These are phyloP conservation scores for Cyathus striatus DNA, from an alignment of 768 basidiomycete genomes.

Conservation along the genomic window DNA sequence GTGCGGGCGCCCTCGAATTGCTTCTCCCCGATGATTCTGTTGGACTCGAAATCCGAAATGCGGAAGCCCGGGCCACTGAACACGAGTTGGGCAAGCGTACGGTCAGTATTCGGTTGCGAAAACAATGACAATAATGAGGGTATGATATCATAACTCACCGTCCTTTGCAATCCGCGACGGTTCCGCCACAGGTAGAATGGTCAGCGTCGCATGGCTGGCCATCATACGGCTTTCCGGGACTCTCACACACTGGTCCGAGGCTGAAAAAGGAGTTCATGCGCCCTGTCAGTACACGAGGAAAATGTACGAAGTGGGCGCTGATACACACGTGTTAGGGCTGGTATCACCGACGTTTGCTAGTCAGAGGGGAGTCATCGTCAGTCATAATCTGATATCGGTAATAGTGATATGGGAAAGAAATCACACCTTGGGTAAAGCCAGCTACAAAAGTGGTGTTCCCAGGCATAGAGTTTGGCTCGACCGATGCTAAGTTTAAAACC, in stretches of 20 bases:
- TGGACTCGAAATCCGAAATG: constrained; percentile 72
- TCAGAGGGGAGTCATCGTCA: constrained; percentile 7
- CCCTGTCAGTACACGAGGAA: no score
- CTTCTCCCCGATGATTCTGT: constrained; percentile 61
- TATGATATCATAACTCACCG: no score
- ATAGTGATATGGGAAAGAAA: neutral
- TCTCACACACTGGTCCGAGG: constrained; percentile 73
- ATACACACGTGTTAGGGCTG: constrained; percentile 69
- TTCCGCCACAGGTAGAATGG: constrained; percentile 72
- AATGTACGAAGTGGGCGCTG: constrained; percentile 5
- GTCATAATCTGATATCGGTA: neutral
- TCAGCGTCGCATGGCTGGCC: constrained; percentile 66
- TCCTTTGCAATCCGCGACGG: constrained; percentile 63
- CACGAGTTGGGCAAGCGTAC: neutral
- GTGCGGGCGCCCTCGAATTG: constrained; percentile 67
- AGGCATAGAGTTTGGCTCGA: constrained; percentile 62
- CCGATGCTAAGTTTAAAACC: constrained; percentile 50
- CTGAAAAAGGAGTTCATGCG: no score
- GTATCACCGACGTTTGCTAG: constrained; percentile 80
- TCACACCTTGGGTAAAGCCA: constrained; percentile 67
- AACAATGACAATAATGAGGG: no score
- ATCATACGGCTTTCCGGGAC: constrained; percentile 62
- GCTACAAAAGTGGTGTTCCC: constrained; percentile 70
- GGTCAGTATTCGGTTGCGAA: no score
- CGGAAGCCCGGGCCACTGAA: constrained; percentile 71